Base-by-base conservation (phyloP, 805 yeast species). In the Cyberlindnera nakhonratchasimensis region DNA sequence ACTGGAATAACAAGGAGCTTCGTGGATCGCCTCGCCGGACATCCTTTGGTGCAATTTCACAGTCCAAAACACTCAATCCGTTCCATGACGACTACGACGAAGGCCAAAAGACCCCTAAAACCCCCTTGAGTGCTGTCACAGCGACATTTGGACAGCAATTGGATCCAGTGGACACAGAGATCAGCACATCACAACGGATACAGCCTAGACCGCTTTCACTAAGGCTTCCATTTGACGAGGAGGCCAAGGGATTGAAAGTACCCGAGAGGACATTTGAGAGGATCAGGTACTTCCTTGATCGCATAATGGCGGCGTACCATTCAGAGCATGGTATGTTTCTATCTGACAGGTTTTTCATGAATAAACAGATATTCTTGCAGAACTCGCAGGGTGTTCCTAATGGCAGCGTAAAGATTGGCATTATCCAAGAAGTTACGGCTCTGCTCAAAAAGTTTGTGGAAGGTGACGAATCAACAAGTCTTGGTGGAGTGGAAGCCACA, bases 371-470 rank as follows among this genome's bases (percentile, higher is more conserved):
- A 5, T 54, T 34, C 17, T n/a, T n/a, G 5, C 42, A 45, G 20
- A n/a, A 21, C 4, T 18, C 30, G 3, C 34, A 44, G 4, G 54
- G 52, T 6, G 47, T 50, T 1, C 42, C 53, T 29, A 49, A 46
- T 34, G 61, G 59, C 0, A 45, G 53, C 5, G 56, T 57, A 12
- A 57, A 57, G 39, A 37, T 50, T 18, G 55, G 53, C 6, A 52
- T 56, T 10, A 46, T 57, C 10, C 55, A 50, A 20, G 62, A 57
- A 29, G 29, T 50, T 6, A 53, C 51, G 5, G 34, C 42, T 4
- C 38, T 53, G 2, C 16, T 55, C 29, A 30, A 34, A 19, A 46
- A 41, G 25, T 45, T 54, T 17, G 20, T 37, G 28, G 29, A 35
- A 22, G 39, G 34, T 13, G 48, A 46, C 11, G 40, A 29, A 13